Percentiles rank a stretch among this genome's conserved stretches.
phyloP scores from a whole-genome alignment of 2,329 filamentous ascomycete genomes.

The Talaromyces sp. region DNA sequence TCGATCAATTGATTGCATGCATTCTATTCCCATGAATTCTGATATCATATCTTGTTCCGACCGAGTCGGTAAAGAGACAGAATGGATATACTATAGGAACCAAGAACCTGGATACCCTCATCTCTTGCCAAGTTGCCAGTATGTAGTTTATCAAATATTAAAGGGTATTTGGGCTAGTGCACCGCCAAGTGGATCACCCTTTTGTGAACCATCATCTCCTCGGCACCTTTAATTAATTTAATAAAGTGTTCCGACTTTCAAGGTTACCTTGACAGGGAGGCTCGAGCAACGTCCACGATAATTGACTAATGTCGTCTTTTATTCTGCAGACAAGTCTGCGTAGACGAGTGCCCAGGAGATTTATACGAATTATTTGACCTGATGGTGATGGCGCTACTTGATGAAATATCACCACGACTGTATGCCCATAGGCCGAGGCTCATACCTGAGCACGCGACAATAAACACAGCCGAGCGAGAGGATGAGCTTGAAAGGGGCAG shows the following conservation, averaged over 20 bases:
- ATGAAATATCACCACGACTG: not conserved
- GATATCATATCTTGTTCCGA: not conserved
- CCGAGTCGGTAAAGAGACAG: not conserved
- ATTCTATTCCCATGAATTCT: not conserved
- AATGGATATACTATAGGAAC: not conserved
- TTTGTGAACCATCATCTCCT: too few relatives aligned
- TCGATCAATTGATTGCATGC: slow-evolving; percentile 16
- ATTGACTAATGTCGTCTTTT: not conserved
- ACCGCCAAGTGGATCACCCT: too few relatives aligned
- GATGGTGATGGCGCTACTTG: not conserved
- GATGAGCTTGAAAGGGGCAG: not conserved
- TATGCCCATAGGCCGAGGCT: too few relatives aligned
- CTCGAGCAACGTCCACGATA: not conserved
- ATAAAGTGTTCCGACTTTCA: too few relatives aligned
- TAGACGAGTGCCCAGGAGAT: not conserved
- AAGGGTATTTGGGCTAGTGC: too few relatives aligned
- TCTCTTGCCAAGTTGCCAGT: too few relatives aligned
- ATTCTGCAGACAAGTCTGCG: not conserved
- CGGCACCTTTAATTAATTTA: too few relatives aligned
- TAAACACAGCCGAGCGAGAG: not conserved
- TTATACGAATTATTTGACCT: not conserved
- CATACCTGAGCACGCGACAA: not conserved
- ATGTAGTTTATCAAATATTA: too few relatives aligned
- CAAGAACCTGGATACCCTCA: not conserved
- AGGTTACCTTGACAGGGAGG: too few relatives aligned